Percentiles rank a stretch among this genome's conserved stretches.
Evolutionary conservation across 2,329 filamentous ascomycete genomes (phyloP).

Genomic region (Fusarium caatingaense): DNA sequence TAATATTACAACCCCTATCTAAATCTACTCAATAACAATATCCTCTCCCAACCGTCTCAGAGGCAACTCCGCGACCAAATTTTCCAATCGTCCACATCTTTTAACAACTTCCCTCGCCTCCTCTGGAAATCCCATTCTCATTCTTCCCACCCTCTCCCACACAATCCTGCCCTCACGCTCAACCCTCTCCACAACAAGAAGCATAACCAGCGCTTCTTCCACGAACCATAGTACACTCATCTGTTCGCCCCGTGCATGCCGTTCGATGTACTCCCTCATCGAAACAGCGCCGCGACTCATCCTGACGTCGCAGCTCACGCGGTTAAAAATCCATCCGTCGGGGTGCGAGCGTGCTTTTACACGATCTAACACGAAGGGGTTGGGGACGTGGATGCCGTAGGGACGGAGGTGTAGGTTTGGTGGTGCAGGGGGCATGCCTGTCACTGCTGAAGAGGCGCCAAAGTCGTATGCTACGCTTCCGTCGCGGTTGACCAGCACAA

Average conservation of each 20-base stretch:
- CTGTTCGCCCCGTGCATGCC: slow-evolving; percentile 50
- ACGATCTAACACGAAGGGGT: slow-evolving; percentile 50
- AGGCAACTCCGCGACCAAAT: slow-evolving; percentile 49
- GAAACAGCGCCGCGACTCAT: slow-evolving; percentile 46
- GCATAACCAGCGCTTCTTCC: slow-evolving; percentile 50
- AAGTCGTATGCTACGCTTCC: slow-evolving; percentile 51
- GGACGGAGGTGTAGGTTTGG: slow-evolving; percentile 42
- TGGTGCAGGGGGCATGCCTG: slow-evolving; percentile 33
- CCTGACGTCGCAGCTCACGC: slow-evolving; percentile 49
- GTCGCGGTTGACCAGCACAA: slow-evolving; percentile 46
- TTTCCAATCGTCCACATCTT: slow-evolving; percentile 48
- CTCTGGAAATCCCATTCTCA: slow-evolving; percentile 51
- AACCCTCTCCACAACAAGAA: slow-evolving; percentile 49
- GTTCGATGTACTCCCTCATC: slow-evolving; percentile 51
- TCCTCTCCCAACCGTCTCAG: slow-evolving; percentile 50
- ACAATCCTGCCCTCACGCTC: slow-evolving; percentile 26
- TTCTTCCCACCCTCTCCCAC: slow-evolving; percentile 52
- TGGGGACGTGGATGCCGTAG: slow-evolving; percentile 49
- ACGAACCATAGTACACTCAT: slow-evolving; percentile 54
- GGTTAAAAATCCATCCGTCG: slow-evolving; percentile 52
- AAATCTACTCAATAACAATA: slow-evolving; percentile 49
- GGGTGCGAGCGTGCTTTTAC: slow-evolving; percentile 50
- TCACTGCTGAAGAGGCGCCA: slow-evolving; percentile 15
- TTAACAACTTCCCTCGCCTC: slow-evolving; percentile 50
- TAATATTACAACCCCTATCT: slow-evolving; percentile 29